Base-by-base conservation (phyloP, 257 asterid species). In the Osmanthus fragrans region DNA sequence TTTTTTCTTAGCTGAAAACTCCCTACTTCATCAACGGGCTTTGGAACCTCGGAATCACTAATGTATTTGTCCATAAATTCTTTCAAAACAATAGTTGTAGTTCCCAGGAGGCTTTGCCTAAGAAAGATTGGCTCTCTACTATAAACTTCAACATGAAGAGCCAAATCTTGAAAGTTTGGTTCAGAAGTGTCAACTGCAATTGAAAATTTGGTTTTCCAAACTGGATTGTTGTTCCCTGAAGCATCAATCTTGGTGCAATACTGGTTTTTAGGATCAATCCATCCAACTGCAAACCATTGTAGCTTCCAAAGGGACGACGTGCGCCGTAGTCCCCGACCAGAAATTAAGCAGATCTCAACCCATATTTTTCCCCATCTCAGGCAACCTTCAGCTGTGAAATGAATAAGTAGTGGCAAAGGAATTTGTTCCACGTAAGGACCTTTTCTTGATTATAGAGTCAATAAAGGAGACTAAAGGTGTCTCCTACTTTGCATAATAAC, bases 211-310 rank as follows among this genome's bases (percentile, higher is more conserved):
- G 96, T 94, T 78, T 86, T 88, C 98, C 97, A 94, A 75, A 84
- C 84, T 11, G 97, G 98, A 73, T 92, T 92, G 27, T 80, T 86
- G 71, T 87, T 91, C 2, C 93, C 96, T 7, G 98, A 91, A 71
- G 94, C 71, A 79, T 92, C 97, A 49, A 94, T 88, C 69, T 80
- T 89, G 74, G 97, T 88, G 87, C 98, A 92, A 71, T 92, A 92
- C 80, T 94, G 89, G 77, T 85, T 83, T 37, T 84, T 82, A 4
- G 94, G 87, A 79, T 89, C 89, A 70, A 92, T 83, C 97, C 97
- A 92, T 42, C 93, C 97, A 58, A 94, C 97, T 6, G 94, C 94
- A 76, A 51, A 92, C 97, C 97, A 92, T 51, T 94, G 97, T 36
- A 86, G 90, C 91, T 90, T 92, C 89, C 89, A 92, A 30, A 91